Base-by-base conservation (phyloP, 1,284 basidiomycete species). In the Fistulinella cinereoalba region DNA sequence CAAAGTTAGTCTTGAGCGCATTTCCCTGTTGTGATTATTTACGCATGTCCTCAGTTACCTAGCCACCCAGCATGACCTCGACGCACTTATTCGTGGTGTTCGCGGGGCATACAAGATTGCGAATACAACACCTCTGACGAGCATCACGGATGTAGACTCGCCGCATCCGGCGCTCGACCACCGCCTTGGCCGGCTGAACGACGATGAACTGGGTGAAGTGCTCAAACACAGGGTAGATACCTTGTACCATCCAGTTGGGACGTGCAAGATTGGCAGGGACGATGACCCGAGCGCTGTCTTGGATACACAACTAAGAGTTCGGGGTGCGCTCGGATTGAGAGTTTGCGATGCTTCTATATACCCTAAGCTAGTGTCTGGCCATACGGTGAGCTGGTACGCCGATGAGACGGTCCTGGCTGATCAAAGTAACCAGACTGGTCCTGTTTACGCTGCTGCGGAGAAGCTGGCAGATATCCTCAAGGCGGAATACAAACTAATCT, bases 261-360 rank as follows among this genome's bases (percentile, higher is more conserved):
- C 77, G 2, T 82, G 81, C 54, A 70, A 77, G 27, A 85, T 85
- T 79, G 75, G 69, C 15, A 58, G 56, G 7, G 66, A 58, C 37
- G 57, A 49, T 25, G 41, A 61, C 27, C 62, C 63, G 37, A 21
- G 39, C 0, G 75, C 74, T 2, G 79, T 81, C 0, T 69, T 81
- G 9, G 77, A 81, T 47, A 56, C 72, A 8, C 57, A 72, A 51
- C 59, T 83, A 43, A 55, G 64, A 13, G 78, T 83, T 16, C 71
- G 77, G 48, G 79, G 80, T 1, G 56, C 70, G 1, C 46, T 49
- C 6, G 67, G 70, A 13, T 65, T 83, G 55, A 67, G 81, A 31
- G 72, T 85, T 18, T 81, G 71, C 42, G 83, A 86, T 60, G 81
- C 79, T 41, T 79, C 74, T 25, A 62, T 81, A 11, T 83, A 79